A percentile compares a stretch with the other conserved stretches of the same genome.
phyloP scores from a whole-genome alignment of 2,329 filamentous ascomycete species.

The Calonectria pteridis region DNA sequence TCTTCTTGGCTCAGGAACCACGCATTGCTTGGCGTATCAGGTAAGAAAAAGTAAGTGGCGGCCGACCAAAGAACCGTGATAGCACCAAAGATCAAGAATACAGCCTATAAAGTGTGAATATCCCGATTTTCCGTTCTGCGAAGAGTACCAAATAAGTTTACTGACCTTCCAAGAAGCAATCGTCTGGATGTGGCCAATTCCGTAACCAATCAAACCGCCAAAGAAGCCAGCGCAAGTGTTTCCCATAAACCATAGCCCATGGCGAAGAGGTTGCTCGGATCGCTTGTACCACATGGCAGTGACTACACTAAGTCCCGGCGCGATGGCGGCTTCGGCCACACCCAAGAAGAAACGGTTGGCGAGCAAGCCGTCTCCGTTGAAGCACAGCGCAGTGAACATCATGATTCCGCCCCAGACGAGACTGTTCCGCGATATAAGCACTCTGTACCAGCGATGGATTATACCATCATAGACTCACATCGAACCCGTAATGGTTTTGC shows the following conservation, averaged over 20 bases:
- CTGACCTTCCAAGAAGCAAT: slow-evolving; percentile 25
- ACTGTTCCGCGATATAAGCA: slow-evolving; percentile 7
- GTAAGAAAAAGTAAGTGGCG: slow-evolving; percentile 36
- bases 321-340: slow-evolving; percentile 65
- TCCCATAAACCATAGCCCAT: slow-evolving; percentile 43
- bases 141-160: neutral
- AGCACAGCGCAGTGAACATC: slow-evolving; percentile 58
- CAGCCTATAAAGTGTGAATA: slow-evolving; percentile 43
- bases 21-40: slow-evolving; percentile 41
- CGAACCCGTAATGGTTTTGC: slow-evolving; percentile 42
- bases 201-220: slow-evolving; percentile 46
- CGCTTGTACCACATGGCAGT: slow-evolving; percentile 65
- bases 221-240: slow-evolving; percentile 44
- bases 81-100: slow-evolving; percentile 43
- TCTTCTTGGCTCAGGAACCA: slow-evolving; percentile 46
- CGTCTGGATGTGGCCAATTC: slow-evolving; percentile 45
- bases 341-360: slow-evolving; percentile 66
- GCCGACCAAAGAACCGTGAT: slow-evolving; percentile 39
- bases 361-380: slow-evolving; percentile 60
- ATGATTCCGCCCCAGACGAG: slow-evolving; percentile 54
- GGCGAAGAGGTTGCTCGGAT: slow-evolving; percentile 32
- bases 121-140: neutral
- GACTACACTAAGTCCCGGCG: slow-evolving; percentile 65
- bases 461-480: slow-evolving; percentile 27
- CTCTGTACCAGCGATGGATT: too few species aligned